Conservation (phyloP, 2,329 filamentous ascomycete genomes). For the Fusarium goolgardi region DNA sequence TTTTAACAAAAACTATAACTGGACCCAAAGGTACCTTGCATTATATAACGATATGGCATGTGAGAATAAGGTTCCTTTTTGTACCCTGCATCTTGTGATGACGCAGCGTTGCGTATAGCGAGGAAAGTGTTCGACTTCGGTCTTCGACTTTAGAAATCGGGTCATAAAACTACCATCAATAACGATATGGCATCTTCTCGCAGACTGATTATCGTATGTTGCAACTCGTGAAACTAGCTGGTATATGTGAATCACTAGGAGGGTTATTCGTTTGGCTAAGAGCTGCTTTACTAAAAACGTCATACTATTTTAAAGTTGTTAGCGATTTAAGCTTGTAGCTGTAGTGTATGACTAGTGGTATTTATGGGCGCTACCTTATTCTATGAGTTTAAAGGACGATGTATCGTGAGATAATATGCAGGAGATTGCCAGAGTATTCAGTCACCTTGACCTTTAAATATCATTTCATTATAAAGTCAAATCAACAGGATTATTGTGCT, state of each 20-base stretch:
- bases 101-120: too few relatives aligned
- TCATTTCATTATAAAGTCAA: neutral
- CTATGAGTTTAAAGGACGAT: neutral
- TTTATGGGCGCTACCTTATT: neutral
- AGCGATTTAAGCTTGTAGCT: neutral
- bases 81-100: too few relatives aligned
- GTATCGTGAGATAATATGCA: neutral
- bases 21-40: too few relatives aligned
- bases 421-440: neutral
- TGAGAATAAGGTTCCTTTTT: too few relatives aligned
- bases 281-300: neutral
- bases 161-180: too few relatives aligned
- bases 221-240: neutral
- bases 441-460: neutral
- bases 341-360: neutral
- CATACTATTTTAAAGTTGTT: neutral
- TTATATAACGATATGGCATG: too few relatives aligned
- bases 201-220: neutral
- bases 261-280: fast-evolving
- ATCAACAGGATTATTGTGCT: neutral
- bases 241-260: neutral
- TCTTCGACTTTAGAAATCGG: too few relatives aligned
- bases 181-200: too few relatives aligned
- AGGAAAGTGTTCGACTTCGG: too few relatives aligned
- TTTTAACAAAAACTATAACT: too few relatives aligned